A percentile compares a stretch with the other conserved stretches of the same genome.
These are phyloP conservation scores for Auxenochlorella pyrenoidosa DNA, from an alignment of 139 green algal genomes.

Conservation along the genomic window DNA sequence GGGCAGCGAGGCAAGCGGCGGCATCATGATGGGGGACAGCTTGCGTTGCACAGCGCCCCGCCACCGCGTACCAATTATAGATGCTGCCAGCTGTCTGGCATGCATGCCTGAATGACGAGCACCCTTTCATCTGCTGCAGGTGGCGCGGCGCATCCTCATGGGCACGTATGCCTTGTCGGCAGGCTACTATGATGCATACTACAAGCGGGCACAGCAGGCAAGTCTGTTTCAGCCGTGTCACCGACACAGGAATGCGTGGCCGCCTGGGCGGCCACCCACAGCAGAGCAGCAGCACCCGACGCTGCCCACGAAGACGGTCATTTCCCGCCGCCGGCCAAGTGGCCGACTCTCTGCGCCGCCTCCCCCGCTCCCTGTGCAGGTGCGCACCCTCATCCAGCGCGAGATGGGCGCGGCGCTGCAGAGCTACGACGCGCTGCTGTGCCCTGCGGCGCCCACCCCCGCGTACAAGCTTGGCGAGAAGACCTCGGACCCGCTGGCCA, in stretches of 20 bases:
- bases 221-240: not conserved
- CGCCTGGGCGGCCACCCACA: too few relatives aligned
- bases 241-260: too few relatives aligned
- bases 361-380: conserved; percentile 50
- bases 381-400: conserved; percentile 85
- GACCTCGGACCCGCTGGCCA: conserved; percentile 84
- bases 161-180: conserved; percentile 96
- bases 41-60: too few relatives aligned
- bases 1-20: conserved; percentile 46
- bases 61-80: too few relatives aligned
- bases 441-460: conserved; percentile 83
- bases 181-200: conserved; percentile 98
- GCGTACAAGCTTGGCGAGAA: conserved; percentile 92
- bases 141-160: conserved; percentile 98
- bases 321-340: not conserved
- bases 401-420: conserved; percentile 74
- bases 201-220: conserved; percentile 94
- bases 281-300: too few relatives aligned
- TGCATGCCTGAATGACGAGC: not conserved
- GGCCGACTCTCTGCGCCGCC: not conserved
- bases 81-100: too few relatives aligned
- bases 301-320: too few relatives aligned
- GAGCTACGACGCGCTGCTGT: conserved; percentile 79
- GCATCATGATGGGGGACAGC: not conserved
- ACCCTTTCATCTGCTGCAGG: conserved; percentile 45